These are phyloP conservation scores for Triangularia verruculosa DNA, from an alignment of 2,329 filamentous ascomycete genomes.

Conservation along the genomic window DNA sequence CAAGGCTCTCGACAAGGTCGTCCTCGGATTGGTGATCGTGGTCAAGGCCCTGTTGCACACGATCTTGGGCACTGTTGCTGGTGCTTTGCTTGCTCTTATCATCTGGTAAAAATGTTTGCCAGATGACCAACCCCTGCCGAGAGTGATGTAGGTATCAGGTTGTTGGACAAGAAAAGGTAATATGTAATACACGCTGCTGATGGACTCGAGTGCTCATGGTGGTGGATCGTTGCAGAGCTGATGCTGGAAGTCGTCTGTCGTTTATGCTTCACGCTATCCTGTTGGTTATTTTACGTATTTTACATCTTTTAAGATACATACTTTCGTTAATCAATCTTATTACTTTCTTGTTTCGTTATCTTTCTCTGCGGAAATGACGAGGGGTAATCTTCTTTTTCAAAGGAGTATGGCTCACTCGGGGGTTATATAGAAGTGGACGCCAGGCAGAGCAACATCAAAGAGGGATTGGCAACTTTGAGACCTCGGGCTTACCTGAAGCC, in stretches of 20 bases:
- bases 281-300: not conserved
- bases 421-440: no score
- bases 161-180: not conserved
- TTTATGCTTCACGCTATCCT: not conserved
- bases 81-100: constrained; percentile 21
- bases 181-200: not conserved
- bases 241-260: not conserved
- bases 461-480: no score
- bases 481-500: no score
- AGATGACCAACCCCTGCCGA: not conserved
- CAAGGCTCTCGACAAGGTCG: constrained; percentile 27
- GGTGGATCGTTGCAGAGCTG: not conserved
- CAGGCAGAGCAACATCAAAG: no score
- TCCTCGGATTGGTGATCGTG: constrained; percentile 26
- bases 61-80: constrained; percentile 25
- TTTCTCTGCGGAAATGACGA: no score
- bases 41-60: constrained; percentile 26
- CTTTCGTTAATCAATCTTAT: not conserved
- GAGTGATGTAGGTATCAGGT: not conserved
- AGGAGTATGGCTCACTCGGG: no score
- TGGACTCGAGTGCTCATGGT: no score
- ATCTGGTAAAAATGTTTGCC: not conserved
- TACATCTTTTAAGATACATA: not conserved
- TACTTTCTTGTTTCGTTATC: not conserved
- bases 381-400: no score